Evolutionary conservation across 2,329 filamentous ascomycete species (phyloP).

Genomic region (Talaromyces sp.): DNA sequence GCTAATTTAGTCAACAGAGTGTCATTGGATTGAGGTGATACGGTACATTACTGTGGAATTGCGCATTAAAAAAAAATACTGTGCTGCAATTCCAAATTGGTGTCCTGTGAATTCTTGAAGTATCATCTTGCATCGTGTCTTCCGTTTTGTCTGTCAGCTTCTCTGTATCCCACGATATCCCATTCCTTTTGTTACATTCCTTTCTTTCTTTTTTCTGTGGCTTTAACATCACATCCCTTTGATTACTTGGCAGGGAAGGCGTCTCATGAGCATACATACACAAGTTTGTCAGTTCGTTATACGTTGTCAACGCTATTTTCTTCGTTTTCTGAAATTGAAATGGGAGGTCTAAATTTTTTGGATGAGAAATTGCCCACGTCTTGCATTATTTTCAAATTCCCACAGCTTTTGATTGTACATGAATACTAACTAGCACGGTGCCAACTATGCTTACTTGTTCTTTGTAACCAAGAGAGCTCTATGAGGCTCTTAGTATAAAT

Average conservation of each 20-base stretch:
- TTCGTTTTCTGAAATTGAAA: not conserved
- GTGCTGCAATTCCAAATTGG: not conserved
- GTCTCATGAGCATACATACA: conserved; percentile 14
- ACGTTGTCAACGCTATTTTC: not conserved
- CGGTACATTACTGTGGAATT: not conserved
- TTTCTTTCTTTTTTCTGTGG: not conserved
- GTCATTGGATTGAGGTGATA: conserved; percentile 71
- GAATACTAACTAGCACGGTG: not conserved
- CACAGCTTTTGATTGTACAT: not conserved
- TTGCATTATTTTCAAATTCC: not conserved
- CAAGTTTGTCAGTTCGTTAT: conserved; percentile 2
- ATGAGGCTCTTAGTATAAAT: not conserved
- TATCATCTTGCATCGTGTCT: not conserved
- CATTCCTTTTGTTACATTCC: conserved; percentile 3
- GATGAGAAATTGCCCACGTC: not conserved
- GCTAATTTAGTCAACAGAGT: conserved; percentile 48
- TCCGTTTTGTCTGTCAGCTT: conserved; percentile 1
- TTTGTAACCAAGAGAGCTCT: not conserved
- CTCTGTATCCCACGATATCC: conserved; percentile 15
- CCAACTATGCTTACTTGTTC: not conserved
- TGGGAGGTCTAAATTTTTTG: not conserved
- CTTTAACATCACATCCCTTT: not conserved
- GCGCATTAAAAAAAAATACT: not conserved
- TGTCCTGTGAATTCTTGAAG: conserved; percentile 14
- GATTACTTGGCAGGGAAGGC: conserved; percentile 15